phyloP scores from a whole-genome alignment of 495 filamentous ascomycete species.

The Delitschia confertaspora region DNA sequence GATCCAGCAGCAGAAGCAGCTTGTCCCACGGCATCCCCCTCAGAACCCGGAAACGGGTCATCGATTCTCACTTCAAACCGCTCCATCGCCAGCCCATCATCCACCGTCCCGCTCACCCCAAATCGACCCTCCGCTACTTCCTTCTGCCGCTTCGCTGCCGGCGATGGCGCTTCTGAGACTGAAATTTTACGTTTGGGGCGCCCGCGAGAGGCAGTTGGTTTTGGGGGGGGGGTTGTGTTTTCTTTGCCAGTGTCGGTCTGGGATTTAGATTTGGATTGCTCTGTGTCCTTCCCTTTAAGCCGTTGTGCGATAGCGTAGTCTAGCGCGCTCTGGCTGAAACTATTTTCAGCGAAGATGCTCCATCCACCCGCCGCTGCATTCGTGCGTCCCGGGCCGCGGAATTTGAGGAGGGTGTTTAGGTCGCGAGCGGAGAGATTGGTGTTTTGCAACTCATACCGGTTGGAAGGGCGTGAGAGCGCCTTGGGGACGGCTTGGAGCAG shows the following conservation, averaged over 20 bases:
- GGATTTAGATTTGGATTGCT: constrained; percentile 18
- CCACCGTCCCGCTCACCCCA: constrained; percentile 40
- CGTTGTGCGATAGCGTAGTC: constrained; percentile 41
- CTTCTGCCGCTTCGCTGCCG: constrained; percentile 8
- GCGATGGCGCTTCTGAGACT: constrained; percentile 37
- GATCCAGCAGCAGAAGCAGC: constrained; percentile 29
- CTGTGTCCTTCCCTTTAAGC: neutral
- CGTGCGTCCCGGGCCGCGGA: constrained; percentile 56
- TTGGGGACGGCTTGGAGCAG: constrained; percentile 68
- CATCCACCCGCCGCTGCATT: constrained; percentile 67
- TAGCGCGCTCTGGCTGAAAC: constrained; percentile 48
- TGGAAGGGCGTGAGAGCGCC: constrained; percentile 61
- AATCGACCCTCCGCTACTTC: constrained; percentile 39
- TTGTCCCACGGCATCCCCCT: neutral
- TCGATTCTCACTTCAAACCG: constrained; percentile 44
- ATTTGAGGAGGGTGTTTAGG: constrained; percentile 53
- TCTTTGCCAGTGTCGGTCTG: constrained; percentile 34
- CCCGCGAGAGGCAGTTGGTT: constrained; percentile 31
- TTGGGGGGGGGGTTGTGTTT: constrained; percentile 10
- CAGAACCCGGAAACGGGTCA: constrained; percentile 26
- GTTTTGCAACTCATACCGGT: constrained; percentile 54
- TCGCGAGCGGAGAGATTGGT: constrained; percentile 62
- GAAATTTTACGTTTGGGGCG: constrained; percentile 32
- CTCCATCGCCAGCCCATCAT: constrained; percentile 52
- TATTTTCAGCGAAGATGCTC: constrained; percentile 63